Evolutionary conservation across 2,329 filamentous ascomycete genomes (phyloP).

Genomic region (Talaromyces amestolkiae): DNA sequence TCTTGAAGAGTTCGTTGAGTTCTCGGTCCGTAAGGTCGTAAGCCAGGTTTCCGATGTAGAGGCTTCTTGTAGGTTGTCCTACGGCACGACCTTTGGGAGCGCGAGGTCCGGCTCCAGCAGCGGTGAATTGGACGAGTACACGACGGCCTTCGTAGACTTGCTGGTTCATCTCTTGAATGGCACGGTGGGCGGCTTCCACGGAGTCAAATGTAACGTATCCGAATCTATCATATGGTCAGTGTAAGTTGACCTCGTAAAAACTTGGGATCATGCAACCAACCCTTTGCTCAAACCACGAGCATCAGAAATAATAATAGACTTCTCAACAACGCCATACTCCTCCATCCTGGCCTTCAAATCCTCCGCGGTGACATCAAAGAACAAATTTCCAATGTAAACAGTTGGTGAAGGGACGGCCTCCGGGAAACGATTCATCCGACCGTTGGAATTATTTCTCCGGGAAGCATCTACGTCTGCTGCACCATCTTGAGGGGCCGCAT

Average conservation of each 20-base stretch:
- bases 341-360: constrained; percentile 60
- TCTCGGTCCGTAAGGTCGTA: constrained; percentile 83
- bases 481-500: constrained; percentile 10
- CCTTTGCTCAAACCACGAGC: constrained; percentile 66
- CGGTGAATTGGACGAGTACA: constrained; percentile 61
- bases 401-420: constrained; percentile 41
- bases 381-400: constrained; percentile 67
- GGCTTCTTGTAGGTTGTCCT: constrained; percentile 57
- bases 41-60: constrained; percentile 83
- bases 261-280: constrained; percentile 42
- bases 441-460: background rate
- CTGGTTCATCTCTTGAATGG: constrained; percentile 59
- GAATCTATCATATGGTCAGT: constrained; percentile 50
- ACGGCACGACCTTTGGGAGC: constrained; percentile 25
- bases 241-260: background rate
- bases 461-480: background rate
- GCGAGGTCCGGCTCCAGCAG: constrained; percentile 24
- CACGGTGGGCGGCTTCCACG: constrained; percentile 53
- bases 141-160: constrained; percentile 63
- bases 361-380: constrained; percentile 64
- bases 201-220: constrained; percentile 63
- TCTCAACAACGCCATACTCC: constrained; percentile 56
- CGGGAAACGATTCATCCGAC: background rate
- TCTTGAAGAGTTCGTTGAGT: constrained; percentile 72
- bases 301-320: constrained; percentile 59